Conservation (phyloP, 2,329 filamentous ascomycete species). For the Blumeria hordei region DNA sequence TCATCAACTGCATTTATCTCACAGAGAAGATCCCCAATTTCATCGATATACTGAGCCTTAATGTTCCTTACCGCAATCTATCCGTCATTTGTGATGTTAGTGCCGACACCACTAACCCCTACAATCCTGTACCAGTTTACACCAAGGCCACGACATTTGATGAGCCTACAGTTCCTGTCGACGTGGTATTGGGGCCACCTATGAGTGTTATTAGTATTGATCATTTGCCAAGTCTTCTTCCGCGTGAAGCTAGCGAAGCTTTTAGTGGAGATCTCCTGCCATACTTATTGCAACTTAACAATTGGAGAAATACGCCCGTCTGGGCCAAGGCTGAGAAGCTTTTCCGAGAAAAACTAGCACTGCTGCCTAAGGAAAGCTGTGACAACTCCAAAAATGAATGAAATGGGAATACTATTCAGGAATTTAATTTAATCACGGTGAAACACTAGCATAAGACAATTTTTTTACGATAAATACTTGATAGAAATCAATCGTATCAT, state of each 20-base stretch:
- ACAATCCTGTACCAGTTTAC: constrained; percentile 55
- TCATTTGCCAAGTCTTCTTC: constrained; percentile 61
- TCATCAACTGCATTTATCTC: constrained; percentile 81
- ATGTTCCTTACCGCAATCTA: constrained; percentile 43
- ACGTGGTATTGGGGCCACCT: constrained; percentile 26
- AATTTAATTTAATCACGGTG: too few relatives aligned
- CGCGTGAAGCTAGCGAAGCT: constrained; percentile 65
- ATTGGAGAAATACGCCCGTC: constrained; percentile 47
- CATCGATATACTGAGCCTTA: constrained; percentile 45
- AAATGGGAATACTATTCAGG: too few relatives aligned
- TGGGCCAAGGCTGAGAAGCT: constrained; percentile 69
- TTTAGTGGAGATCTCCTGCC: constrained; percentile 63
- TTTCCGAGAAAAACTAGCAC: constrained; percentile 59
- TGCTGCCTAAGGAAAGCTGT: constrained; percentile 24
- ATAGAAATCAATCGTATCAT: too few relatives aligned
- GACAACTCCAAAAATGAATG: too few relatives aligned
- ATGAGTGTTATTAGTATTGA: constrained; percentile 73
- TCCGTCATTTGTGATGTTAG: constrained; percentile 61
- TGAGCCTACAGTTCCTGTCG: constrained; percentile 61
- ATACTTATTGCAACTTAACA: constrained; percentile 51
- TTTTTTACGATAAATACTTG: too few relatives aligned
- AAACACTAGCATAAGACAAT: too few relatives aligned
- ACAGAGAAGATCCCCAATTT: constrained; percentile 58
- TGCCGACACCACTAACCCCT: constrained; percentile 49
- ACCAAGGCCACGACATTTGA: constrained; percentile 65